A percentile compares a stretch with the other conserved stretches of the same genome.
Evolutionary conservation across 2,329 filamentous ascomycete species (phyloP).

Genomic region (Dactylellina leptospora): DNA sequence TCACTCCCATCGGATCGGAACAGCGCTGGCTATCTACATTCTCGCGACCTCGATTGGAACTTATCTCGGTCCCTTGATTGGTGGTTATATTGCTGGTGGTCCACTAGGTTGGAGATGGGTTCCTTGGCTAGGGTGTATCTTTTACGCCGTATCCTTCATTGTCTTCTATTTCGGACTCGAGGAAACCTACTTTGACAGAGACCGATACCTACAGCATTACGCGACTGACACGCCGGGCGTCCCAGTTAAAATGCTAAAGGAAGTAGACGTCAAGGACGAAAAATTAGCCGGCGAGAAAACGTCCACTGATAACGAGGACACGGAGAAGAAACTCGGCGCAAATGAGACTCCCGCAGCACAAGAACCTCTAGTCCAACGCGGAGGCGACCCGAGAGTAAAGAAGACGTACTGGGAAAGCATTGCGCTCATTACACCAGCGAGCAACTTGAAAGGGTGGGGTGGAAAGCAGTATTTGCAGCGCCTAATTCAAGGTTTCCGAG

Average conservation of each 20-base stretch:
- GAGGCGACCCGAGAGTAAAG: slow-evolving; percentile 55
- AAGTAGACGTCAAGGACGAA: slow-evolving; percentile 4
- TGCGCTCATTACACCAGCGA: slow-evolving; percentile 67
- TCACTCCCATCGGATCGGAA: slow-evolving; percentile 68
- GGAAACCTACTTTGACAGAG: slow-evolving; percentile 65
- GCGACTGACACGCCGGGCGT: slow-evolving; percentile 54
- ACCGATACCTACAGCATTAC: slow-evolving; percentile 59
- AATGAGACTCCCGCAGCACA: slow-evolving; percentile 37
- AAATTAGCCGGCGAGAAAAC: slow-evolving; percentile 26
- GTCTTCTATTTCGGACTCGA: slow-evolving; percentile 66
- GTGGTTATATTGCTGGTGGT: slow-evolving; percentile 65
- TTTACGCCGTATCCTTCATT: slow-evolving; percentile 63
- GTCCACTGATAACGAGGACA: slow-evolving; percentile 19
- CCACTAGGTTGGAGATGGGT: slow-evolving; percentile 68
- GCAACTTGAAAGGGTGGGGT: slow-evolving; percentile 66
- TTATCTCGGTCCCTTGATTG: slow-evolving; percentile 67
- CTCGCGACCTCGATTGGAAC: slow-evolving; percentile 68
- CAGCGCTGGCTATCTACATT: slow-evolving; percentile 67
- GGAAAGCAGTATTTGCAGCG: slow-evolving; percentile 67
- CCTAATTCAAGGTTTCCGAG: slow-evolving; percentile 67
- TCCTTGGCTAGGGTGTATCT: slow-evolving; percentile 65
- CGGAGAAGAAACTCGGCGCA: slow-evolving; percentile 19
- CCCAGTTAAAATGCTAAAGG: slow-evolving; percentile 52
- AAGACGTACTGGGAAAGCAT: slow-evolving; percentile 69
- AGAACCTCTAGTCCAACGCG: slow-evolving; percentile 53